These are phyloP conservation scores for Mucor irregularis DNA, from an alignment of 371 early-diverging fungal genomes.

Conservation along the genomic window DNA sequence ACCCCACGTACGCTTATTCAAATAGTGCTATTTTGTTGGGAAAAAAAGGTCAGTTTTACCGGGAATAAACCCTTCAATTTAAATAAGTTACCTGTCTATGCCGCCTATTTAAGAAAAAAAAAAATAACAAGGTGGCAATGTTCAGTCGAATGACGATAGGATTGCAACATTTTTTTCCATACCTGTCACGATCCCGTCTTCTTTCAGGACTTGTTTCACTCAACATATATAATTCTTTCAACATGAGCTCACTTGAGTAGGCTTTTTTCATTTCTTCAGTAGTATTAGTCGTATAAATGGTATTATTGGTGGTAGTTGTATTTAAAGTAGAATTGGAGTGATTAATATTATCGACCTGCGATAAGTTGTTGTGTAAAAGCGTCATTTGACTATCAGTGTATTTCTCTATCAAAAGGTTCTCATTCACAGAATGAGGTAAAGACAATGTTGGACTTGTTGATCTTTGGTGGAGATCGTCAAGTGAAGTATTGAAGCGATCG, in stretches of 20 bases:
- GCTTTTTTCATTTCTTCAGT: not conserved
- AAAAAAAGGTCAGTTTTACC: not conserved
- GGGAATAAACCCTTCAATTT: not conserved
- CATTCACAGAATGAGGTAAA: not conserved
- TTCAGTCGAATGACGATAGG: no score
- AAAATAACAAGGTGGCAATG: no score
- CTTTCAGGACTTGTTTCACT: slow-evolving; percentile 20
- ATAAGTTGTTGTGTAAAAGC: not conserved
- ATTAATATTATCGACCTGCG: slow-evolving; percentile 4
- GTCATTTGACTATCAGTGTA: slow-evolving; percentile 19
- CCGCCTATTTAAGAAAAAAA: slow-evolving; percentile 12
- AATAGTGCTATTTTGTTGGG: slow-evolving; percentile 31
- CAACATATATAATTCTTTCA: slow-evolving; percentile 13
- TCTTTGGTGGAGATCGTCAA: no score
- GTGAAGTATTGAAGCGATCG: no score
- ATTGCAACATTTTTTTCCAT: not conserved
- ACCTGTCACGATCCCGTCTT: slow-evolving; percentile 19
- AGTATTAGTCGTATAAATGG: not conserved
- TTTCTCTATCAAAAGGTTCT: not conserved
- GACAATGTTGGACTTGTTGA: no score
- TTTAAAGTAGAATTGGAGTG: not conserved
- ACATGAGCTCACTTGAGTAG: slow-evolving; percentile 8
- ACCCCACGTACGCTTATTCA: slow-evolving; percentile 31
- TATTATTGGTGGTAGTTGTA: not conserved
- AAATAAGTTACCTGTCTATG: slow-evolving; percentile 30